These are phyloP conservation scores for Knoxia roxburghii DNA, from an alignment of 257 asterid species.

Conservation along the genomic window DNA sequence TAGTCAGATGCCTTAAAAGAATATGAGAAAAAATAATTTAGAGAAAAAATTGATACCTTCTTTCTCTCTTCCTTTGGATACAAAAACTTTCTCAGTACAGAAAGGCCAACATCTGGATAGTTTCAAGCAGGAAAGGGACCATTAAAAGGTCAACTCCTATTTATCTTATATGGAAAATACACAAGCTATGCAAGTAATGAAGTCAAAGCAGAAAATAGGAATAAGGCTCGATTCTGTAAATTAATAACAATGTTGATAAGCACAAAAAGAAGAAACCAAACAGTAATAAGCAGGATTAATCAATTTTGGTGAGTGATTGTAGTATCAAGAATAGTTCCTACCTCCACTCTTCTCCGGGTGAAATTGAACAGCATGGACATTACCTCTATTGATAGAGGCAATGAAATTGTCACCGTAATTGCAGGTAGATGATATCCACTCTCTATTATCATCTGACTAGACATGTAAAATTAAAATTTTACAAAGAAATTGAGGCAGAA, in stretches of 20 bases:
- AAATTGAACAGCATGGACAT: slow-evolving; percentile 92
- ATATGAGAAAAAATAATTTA: slow-evolving; percentile 14
- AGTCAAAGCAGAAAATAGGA: slow-evolving; percentile 1
- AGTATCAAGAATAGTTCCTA: slow-evolving; percentile 23
- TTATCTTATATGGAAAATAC: neutral
- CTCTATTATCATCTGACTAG: slow-evolving; percentile 75
- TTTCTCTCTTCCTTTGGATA: slow-evolving; percentile 42
- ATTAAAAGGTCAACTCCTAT: neutral
- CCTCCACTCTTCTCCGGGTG: slow-evolving; percentile 99
- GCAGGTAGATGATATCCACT: slow-evolving; percentile 90
- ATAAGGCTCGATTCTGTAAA: neutral
- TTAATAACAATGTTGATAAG: neutral
- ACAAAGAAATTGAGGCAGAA: slow-evolving; percentile 9
- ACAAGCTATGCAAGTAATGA: neutral
- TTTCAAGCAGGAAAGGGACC: slow-evolving; percentile 1
- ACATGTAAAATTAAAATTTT: neutral
- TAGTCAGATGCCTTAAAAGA: slow-evolving; percentile 31
- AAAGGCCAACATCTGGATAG: slow-evolving; percentile 81
- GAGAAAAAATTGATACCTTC: slow-evolving; percentile 47
- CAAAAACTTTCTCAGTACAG: slow-evolving; percentile 75
- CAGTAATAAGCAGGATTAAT: neutral
- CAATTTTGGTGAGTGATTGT: too few species aligned
- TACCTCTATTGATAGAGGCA: slow-evolving; percentile 83
- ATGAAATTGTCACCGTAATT: slow-evolving; percentile 69
- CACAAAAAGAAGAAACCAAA: neutral